Evolutionary conservation across 768 basidiomycete species (phyloP).

Genomic region (Pulveroboletus frians): DNA sequence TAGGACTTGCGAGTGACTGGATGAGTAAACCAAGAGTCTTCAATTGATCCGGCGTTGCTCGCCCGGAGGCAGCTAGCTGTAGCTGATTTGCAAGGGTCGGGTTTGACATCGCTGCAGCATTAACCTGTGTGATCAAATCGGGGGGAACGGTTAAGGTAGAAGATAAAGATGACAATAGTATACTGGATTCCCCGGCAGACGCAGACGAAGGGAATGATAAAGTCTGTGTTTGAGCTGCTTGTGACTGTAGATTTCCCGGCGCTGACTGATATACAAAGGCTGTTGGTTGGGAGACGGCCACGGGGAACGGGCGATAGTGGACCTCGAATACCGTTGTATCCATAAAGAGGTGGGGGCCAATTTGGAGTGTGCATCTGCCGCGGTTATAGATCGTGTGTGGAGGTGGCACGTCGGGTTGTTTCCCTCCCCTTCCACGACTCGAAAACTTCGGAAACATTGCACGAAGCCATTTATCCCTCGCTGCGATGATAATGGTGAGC

Average conservation of each 20-base stretch:
- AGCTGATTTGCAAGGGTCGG: conserved; percentile 65
- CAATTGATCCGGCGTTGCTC: conserved; percentile 58
- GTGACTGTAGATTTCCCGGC: conserved; percentile 24
- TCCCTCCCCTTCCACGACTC: conserved; percentile 55
- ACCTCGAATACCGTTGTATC: conserved; percentile 71
- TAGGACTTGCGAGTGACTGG: conserved; percentile 49
- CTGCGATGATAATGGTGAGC: conserved; percentile 33
- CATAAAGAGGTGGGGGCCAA: conserved; percentile 71
- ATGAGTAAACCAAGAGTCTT: conserved; percentile 70
- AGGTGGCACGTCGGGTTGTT: conserved; percentile 50
- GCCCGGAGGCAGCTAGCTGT: conserved; percentile 56
- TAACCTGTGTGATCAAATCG: conserved; percentile 57
- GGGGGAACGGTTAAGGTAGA: conserved; percentile 50
- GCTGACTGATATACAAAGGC: conserved; percentile 27
- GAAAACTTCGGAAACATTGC: conserved; percentile 68
- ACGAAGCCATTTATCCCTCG: conserved; percentile 66
- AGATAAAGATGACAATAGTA: conserved; percentile 43
- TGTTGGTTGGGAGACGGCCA: conserved; percentile 17
- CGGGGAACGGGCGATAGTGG: conserved; percentile 49
- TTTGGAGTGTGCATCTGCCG: conserved; percentile 64
- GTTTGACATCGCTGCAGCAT: conserved; percentile 58
- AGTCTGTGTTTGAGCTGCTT: conserved; percentile 24
- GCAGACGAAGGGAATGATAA: conserved; percentile 16
- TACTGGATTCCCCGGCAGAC: conserved; percentile 30
- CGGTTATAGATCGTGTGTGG: conserved; percentile 62